Evolutionary conservation across 768 basidiomycete species (phyloP).

Genomic region (Auriscalpium vulgare): DNA sequence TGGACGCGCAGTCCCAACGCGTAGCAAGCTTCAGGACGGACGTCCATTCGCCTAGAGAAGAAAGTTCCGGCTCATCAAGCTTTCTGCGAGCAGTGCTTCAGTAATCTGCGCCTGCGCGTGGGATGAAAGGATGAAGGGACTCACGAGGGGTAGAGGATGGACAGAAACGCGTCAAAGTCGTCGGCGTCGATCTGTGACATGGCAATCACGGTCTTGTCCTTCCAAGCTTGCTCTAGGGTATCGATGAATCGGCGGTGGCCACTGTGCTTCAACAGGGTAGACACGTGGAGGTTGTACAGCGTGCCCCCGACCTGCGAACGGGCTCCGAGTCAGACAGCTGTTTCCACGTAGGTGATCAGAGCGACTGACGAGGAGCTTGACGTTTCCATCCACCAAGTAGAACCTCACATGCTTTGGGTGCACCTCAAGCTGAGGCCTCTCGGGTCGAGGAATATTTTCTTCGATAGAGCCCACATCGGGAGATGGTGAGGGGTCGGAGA

Average conservation of each 20-base stretch:
- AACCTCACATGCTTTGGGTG: neutral
- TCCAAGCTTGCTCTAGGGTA: neutral
- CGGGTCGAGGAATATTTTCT: no score
- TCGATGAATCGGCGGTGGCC: neutral
- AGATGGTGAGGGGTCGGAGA: no score
- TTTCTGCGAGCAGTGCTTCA: neutral
- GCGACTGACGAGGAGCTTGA: neutral
- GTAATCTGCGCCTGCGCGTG: neutral
- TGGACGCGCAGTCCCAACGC: conserved; percentile 22
- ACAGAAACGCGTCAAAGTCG: neutral
- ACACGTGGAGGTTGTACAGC: neutral
- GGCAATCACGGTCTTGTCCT: neutral
- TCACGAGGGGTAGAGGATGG: neutral
- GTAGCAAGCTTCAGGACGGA: conserved; percentile 19
- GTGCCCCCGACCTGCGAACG: neutral
- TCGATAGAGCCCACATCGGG: no score
- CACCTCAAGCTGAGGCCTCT: neutral
- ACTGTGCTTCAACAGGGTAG: neutral
- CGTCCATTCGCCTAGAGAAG: conserved; percentile 16
- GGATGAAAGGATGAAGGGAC: neutral
- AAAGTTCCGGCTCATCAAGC: neutral
- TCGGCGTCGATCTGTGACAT: neutral
- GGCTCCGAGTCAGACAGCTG: neutral
- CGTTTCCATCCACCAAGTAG: neutral
- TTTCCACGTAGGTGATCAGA: neutral